Conservation (phyloP, 177 flowering plant species). For the Telopea speciosissima region DNA sequence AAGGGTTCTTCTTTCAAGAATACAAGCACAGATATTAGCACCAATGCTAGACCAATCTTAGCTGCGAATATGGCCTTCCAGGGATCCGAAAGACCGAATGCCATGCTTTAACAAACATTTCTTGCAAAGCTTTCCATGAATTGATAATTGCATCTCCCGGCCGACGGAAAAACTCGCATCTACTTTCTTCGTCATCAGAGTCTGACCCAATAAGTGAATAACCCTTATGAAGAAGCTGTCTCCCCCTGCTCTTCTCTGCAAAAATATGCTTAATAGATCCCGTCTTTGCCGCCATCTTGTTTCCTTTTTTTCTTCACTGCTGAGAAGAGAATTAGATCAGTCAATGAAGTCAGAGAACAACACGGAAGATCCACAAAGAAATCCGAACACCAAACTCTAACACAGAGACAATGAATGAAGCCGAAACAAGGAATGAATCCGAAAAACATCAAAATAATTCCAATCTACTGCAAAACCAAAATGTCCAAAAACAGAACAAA, state of each 20-base stretch:
- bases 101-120: slow-evolving; percentile 20
- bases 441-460: no score
- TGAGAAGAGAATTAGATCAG: neutral
- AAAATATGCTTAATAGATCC: slow-evolving; percentile 48
- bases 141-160: slow-evolving; percentile 10
- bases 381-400: neutral
- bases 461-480: no score
- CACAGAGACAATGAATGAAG: neutral
- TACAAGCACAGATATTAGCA: slow-evolving; percentile 37
- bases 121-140: slow-evolving; percentile 13
- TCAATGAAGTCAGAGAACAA: neutral
- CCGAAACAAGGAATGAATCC: no score
- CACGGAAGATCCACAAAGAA: neutral
- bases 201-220: slow-evolving; percentile 20
- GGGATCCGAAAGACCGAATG: slow-evolving; percentile 41
- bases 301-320: neutral
- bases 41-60: slow-evolving; percentile 39
- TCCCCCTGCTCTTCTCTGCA: slow-evolving; percentile 49
- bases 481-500: no score
- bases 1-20: slow-evolving; percentile 42
- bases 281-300: slow-evolving; percentile 29
- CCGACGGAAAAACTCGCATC: slow-evolving; percentile 17
- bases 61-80: slow-evolving; percentile 35
- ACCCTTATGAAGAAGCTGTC: slow-evolving; percentile 24
- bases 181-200: slow-evolving; percentile 12